These are phyloP conservation scores for Tulasnella sp. DNA, from an alignment of 768 basidiomycete species.

Conservation along the genomic window DNA sequence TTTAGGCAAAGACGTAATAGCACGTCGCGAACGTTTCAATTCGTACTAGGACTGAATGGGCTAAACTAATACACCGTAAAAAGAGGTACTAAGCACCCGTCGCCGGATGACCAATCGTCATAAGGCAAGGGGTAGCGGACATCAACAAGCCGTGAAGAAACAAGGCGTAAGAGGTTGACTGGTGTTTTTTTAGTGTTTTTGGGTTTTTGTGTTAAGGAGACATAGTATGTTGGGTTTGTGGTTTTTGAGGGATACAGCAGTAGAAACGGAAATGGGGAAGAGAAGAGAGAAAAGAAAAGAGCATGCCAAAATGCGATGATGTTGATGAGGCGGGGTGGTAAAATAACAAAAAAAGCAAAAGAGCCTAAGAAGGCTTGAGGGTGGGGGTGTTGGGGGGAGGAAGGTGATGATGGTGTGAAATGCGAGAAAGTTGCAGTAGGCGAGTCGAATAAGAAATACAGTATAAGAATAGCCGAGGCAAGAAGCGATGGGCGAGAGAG, in stretches of 20 bases:
- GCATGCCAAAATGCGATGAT: neutral
- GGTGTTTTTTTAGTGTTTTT: neutral
- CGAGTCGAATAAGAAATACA: conserved; percentile 16
- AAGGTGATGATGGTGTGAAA: conserved; percentile 1
- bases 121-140: neutral
- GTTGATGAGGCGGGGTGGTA: neutral
- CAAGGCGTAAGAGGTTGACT: neutral
- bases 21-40: neutral
- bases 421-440: neutral
- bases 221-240: neutral
- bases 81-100: neutral
- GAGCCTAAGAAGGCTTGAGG: neutral
- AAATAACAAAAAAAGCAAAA: neutral
- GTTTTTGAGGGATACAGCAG: neutral
- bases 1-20: neutral
- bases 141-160: neutral
- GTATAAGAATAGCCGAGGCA: conserved; percentile 10
- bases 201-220: neutral
- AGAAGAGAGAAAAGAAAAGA: neutral
- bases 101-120: neutral
- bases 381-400: neutral
- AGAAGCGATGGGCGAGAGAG: conserved; percentile 10
- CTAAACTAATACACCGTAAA: conserved; percentile 2
- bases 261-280: neutral
- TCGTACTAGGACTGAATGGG: conserved; percentile 8